Percentiles rank a stretch among this genome's conserved stretches.
phyloP scores from a whole-genome alignment of 1,139 yeast genomes.

The Hanseniaspora uvarum region DNA sequence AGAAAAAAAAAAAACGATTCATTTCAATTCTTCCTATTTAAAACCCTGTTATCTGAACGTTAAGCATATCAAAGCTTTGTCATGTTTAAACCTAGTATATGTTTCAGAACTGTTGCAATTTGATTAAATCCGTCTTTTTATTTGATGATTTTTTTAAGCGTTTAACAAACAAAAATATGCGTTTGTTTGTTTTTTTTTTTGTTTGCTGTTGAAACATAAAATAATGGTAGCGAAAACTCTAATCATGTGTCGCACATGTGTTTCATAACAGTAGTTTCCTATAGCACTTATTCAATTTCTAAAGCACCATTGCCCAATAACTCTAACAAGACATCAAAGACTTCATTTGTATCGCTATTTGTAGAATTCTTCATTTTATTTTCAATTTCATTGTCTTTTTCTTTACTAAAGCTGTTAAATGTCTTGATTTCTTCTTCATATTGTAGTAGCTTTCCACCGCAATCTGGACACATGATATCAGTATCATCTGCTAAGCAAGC shows the following conservation, averaged over 20 bases:
- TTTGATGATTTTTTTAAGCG: no score
- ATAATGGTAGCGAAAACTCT: background rate
- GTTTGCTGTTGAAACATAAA: background rate
- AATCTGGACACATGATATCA: slow-evolving; percentile 22
- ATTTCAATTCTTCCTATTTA: no score
- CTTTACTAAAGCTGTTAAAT: background rate
- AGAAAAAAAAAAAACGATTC: no score
- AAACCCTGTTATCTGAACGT: no score
- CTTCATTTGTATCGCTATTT: slow-evolving; percentile 46
- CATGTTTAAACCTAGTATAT: background rate
- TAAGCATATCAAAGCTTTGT: background rate
- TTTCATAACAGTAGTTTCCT: background rate
- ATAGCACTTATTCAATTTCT: slow-evolving; percentile 34
- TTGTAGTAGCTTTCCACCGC: slow-evolving; percentile 12
- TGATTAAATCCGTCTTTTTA: background rate
- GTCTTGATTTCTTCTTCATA: slow-evolving; percentile 19
- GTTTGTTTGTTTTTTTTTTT: background rate
- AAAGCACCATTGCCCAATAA: slow-evolving; percentile 82
- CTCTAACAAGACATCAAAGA: slow-evolving; percentile 66
- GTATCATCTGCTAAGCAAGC: slow-evolving; percentile 53
- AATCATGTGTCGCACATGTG: background rate
- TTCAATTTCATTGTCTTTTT: slow-evolving; percentile 52
- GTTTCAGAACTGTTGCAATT: slow-evolving; percentile 7
- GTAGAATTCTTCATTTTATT: slow-evolving; percentile 57
- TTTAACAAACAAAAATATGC: no score